Evolutionary conservation across 805 yeast genomes (phyloP), one percentile per base, ranked within the genome.

Genomic region (Pichia kluyveri): DNA sequence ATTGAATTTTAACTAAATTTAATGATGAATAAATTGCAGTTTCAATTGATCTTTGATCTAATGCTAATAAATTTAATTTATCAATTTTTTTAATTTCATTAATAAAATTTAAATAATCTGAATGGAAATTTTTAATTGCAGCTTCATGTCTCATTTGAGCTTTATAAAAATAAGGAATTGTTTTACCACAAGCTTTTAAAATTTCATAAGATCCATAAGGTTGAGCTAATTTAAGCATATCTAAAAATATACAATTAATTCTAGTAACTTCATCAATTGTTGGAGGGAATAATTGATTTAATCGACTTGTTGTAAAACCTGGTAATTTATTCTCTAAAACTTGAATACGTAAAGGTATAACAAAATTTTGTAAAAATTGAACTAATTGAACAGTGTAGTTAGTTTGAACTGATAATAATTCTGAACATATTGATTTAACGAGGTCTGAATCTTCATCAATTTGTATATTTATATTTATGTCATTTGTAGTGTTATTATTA

Each of bases 91-190:
- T 61, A 42, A 76, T 61, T 28, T 67, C 67, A 4, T 60, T 57
- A 8, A 72, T 57, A 49, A 80, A 74, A 3, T 62, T 64, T 27
- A 68, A 69, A 23, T 79, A 66, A 37, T 69, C 72, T 17, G 66
- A 55, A 17, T 73, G 67, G 55, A 87, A 87, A 46, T 75, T 72
- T 54, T 80, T 81, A 11, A 93, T 77, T 18, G 96, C 96, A 9
- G 96, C 96, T 64, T 90, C 96, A 64, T 91, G 97, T 49, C 97
- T 73, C 72, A 89, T 86, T 56, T 86, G 86, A 0, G 97, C 96
- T 60, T 89, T 86, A 68, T 86, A 91, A 62, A 89, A 91, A 62
- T 87, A 88, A 0, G 97, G 96, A 15, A 91, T 73, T 0, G 93
- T 81, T 45, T 79, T 74, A 4, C 89, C 93, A 59, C 95, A 77